Percentiles rank a stretch among this genome's conserved stretches.
These are phyloP conservation scores for Eimeria sp. DNA, from an alignment of 169 alveolate species.

Conservation along the genomic window DNA sequence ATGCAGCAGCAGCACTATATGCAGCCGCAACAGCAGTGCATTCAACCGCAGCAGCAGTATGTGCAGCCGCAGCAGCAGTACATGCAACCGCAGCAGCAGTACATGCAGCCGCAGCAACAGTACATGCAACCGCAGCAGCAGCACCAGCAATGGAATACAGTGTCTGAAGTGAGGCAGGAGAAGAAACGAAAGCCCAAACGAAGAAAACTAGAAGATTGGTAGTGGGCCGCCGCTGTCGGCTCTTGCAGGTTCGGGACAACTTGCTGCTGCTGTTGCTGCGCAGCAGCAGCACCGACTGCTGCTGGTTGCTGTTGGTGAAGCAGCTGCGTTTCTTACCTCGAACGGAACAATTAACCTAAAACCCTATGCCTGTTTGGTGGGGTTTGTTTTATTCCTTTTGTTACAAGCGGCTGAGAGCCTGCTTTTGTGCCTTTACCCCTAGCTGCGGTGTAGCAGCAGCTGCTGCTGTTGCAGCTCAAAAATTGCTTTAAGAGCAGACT, in stretches of 20 bases:
- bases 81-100: slow-evolving; percentile 20
- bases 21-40: slow-evolving; percentile 30
- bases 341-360: neutral
- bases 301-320: slow-evolving; percentile 23
- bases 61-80: slow-evolving; percentile 3
- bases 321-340: neutral
- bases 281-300: neutral
- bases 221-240: neutral
- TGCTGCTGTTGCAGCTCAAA: neutral
- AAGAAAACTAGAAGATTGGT: slow-evolving; percentile 45
- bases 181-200: slow-evolving; percentile 35
- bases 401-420: neutral
- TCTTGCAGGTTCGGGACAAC: neutral
- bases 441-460: neutral
- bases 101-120: slow-evolving; percentile 30
- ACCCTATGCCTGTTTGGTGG: neutral
- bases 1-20: slow-evolving; percentile 19
- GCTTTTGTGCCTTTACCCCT: neutral
- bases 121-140: slow-evolving; percentile 45
- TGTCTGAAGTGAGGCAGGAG: slow-evolving; percentile 27
- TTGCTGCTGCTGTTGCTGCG: neutral
- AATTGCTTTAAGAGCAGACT: neutral
- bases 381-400: slow-evolving; percentile 6
- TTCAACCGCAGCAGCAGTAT: slow-evolving; percentile 37
- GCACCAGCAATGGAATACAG: slow-evolving; percentile 34